Evolutionary conservation across 805 yeast genomes (phyloP).

Genomic region (Clavispora asparagi): DNA sequence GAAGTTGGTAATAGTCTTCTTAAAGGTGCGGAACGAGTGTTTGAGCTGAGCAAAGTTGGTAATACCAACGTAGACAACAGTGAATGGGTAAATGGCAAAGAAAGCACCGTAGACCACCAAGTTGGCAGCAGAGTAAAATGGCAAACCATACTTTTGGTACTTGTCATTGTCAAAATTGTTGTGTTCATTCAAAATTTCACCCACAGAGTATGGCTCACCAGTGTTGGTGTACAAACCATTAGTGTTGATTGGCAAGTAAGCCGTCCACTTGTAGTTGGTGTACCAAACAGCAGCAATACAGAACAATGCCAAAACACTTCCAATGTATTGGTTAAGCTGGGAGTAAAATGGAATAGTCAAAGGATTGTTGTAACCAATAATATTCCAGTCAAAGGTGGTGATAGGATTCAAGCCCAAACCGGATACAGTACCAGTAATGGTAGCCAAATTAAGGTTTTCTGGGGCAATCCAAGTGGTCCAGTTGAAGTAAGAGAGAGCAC

Average conservation of each 20-base stretch:
- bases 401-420: conserved; percentile 54
- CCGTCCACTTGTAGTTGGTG: conserved; percentile 25
- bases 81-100: conserved; percentile 22
- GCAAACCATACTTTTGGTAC: conserved; percentile 17
- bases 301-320: conserved; percentile 19
- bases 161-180: conserved; percentile 13
- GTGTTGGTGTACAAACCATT: conserved; percentile 20
- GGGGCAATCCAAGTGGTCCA: conserved; percentile 62
- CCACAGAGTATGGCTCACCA: conserved; percentile 19
- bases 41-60: conserved; percentile 12
- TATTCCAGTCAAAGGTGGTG: conserved; percentile 50
- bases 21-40: conserved; percentile 10
- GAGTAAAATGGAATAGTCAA: conserved; percentile 32
- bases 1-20: conserved; percentile 12
- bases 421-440: conserved; percentile 40
- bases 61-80: conserved; percentile 16
- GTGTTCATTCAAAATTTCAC: conserved; percentile 9
- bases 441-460: conserved; percentile 41
- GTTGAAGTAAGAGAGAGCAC: conserved; percentile 39
- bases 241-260: conserved; percentile 23
- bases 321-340: conserved; percentile 19
- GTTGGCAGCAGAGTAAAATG: conserved; percentile 20
- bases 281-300: conserved; percentile 24
- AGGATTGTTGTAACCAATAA: conserved; percentile 21
- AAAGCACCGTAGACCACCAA: conserved; percentile 19